Evolutionary conservation across 441 rosid species (phyloP), one percentile per base, ranked within the genome.

Genomic region (Arabidopsis lyrata): DNA sequence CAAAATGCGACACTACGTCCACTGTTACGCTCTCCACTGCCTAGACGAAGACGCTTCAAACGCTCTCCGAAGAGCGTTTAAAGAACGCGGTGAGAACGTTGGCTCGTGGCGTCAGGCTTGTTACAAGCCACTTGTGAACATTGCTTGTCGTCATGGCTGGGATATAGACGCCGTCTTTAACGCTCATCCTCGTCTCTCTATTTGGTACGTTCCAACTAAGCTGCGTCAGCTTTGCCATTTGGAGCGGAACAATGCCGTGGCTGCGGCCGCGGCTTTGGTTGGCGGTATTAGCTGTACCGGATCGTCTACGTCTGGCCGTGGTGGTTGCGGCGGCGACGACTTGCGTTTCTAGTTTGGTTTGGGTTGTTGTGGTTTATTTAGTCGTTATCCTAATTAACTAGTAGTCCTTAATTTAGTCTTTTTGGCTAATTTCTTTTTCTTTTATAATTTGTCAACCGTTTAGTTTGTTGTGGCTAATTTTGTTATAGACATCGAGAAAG

Each of bases 81-180:
- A 95, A 86, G 97, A 95, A 77, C 86, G 96, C 61, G 96, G 99
- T 5, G 99, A 92, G 78, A 92, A 92, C 70, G 97, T 95, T 5
- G 99, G 97, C 13, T 91, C 97, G 0, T 95, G 99, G 99, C 81
- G 97, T 72, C 99, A 95, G 68, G 97, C 97, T 3, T 95, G 99
- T 62, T 95, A 92, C 80, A 85, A 85, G 82, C 99, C 99, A 1
- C 90, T 95, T 12, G 97, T 95, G 20, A 76, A 85, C 72, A 88
- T 92, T 0, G 99, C 99, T 0, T 86, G 89, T 7, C 81, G 88
- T 41, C 95, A 85, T 62, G 97, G 92, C 5, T 95, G 99, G 99
- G 99, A 95, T 62, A 90, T 95, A 8, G 99, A 95, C 54, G 88
- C 90, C 14, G 86, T 95, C 47, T 95, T 95, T 75, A 90, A 80